Evolutionary conservation across 2,329 filamentous ascomycete genomes (phyloP).

Genomic region (Calonectria pteridis): DNA sequence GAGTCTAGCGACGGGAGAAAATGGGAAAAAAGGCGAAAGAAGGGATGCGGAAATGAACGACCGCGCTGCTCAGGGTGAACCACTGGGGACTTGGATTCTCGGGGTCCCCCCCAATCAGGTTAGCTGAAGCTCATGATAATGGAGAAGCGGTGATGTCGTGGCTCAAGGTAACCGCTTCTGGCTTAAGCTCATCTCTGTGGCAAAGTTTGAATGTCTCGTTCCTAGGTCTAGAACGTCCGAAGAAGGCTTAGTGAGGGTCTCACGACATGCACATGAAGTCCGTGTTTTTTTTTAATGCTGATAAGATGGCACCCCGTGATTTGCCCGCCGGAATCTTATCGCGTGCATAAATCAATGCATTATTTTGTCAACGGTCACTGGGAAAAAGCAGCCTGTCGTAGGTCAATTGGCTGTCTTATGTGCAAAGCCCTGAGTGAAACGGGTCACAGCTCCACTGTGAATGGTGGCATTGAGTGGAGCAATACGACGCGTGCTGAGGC

Average conservation of each 20-base stretch:
- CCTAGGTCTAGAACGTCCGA: constrained; percentile 4
- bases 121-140: constrained; percentile 20
- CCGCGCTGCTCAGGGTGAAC: constrained; percentile 14
- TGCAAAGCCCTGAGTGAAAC: not conserved
- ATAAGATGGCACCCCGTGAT: not conserved
- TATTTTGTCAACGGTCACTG: not conserved
- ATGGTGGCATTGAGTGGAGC: not conserved
- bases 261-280: not conserved
- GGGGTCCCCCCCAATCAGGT: constrained; percentile 28
- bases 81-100: not conserved
- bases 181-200: constrained; percentile 29
- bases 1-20: not conserved
- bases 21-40: constrained; percentile 13
- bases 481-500: not conserved
- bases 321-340: not conserved
- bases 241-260: constrained; percentile 1
- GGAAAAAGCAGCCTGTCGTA: not conserved
- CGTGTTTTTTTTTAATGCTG: not conserved
- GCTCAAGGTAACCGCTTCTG: constrained; percentile 38
- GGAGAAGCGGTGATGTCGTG: constrained; percentile 11
- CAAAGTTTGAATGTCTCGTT: not conserved
- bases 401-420: not conserved
- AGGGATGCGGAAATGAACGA: constrained; percentile 23
- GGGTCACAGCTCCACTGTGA: not conserved
- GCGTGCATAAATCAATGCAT: not conserved